Percentiles rank a stretch among this genome's conserved stretches.
Evolutionary conservation across 2,329 filamentous ascomycete genomes (phyloP).

Genomic region (Microdochium paspali): DNA sequence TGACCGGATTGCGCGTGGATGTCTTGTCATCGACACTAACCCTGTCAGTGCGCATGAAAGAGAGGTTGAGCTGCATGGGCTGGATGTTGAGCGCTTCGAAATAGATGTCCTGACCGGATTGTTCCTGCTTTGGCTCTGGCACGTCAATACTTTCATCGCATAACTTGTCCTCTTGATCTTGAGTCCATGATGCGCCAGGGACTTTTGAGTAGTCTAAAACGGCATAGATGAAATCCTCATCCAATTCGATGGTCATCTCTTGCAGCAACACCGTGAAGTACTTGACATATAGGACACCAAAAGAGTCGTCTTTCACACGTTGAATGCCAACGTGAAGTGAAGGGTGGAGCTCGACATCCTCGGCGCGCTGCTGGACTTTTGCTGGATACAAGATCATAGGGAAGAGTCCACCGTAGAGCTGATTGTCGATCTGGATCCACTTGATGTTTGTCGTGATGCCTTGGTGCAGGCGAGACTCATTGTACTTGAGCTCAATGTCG

Average conservation of each 20-base stretch:
- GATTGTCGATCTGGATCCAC: slow-evolving; percentile 99
- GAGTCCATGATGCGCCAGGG: slow-evolving; percentile 79
- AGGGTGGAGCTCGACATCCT: slow-evolving; percentile 92
- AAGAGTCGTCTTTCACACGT: slow-evolving; percentile 94
- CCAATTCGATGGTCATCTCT: slow-evolving; percentile 96
- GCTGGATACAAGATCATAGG: slow-evolving; percentile 95
- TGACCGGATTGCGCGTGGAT: slow-evolving; percentile 82
- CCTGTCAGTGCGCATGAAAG: slow-evolving; percentile 91
- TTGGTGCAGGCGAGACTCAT: slow-evolving; percentile 88
- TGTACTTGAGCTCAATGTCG: slow-evolving; percentile 84
- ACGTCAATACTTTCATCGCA: slow-evolving; percentile 88
- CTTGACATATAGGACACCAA: slow-evolving; percentile 96
- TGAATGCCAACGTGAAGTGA: slow-evolving; percentile 89
- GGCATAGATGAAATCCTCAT: slow-evolving; percentile 97
- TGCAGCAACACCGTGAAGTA: slow-evolving; percentile 90
- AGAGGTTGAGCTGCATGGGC: slow-evolving; percentile 95
- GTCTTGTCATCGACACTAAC: slow-evolving; percentile 95
- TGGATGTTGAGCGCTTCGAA: slow-evolving; percentile 96
- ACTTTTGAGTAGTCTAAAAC: slow-evolving; percentile 92
- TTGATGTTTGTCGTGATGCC: slow-evolving; percentile 86
- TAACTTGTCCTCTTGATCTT: slow-evolving; percentile 67
- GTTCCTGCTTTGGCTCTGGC: slow-evolving; percentile 78
- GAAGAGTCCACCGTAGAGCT: slow-evolving; percentile 96
- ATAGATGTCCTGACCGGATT: slow-evolving; percentile 89
- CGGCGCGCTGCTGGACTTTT: slow-evolving; percentile 92